Evolutionary conservation across 176 grass and related monocot species (phyloP), one percentile per base, ranked within the genome.

Genomic region (Chloris gayana): DNA sequence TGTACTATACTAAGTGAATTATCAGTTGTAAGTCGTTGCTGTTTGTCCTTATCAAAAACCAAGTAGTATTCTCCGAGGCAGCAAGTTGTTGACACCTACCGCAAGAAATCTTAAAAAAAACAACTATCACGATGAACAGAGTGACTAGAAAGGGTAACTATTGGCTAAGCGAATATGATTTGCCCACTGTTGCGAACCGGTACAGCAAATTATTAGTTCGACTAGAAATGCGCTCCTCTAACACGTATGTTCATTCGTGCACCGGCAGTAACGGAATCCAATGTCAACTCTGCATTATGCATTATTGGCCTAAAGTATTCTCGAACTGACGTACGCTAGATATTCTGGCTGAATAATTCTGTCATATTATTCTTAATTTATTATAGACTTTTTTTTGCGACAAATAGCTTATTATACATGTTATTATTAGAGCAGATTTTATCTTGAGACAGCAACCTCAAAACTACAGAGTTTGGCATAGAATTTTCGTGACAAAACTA

Each of bases 291-390:
- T 67, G 32, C 45, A 54, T 34, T 2, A 30, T 67, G 63, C 63
- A 67, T 79, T 53, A 79, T 79, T 54, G 63, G 42, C 76, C 32
- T 59, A 75, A 67, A 35, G 14, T 15, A 79, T n/a, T 37, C 44
- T 24, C 45, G 50, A 50, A 76, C n/a, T 31, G 38, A 15, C 7
- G 29, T 49, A 49, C 12, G 22, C 6, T 65, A 49, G 46, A 13
- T 15, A 49, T 53, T 21, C 17, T 53, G 46, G 46, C 17, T 49
- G 12, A 17, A 49, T 49, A 17, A 42, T 42, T 42, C 1, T 42
- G 41, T 42, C 41, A 42, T 42, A 42, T 42, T 42, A 42, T 42
- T 42, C 41, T 42, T 42, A 42, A 8, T 8, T 42, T 42, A 42
- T 11, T 10, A 9, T 42, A 42, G 8, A 42, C 10, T 1, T 42